Evolutionary conservation across 75 land plant genomes (phyloP), one percentile per base, ranked within the genome.

Genomic region (Pinus albicaulis): DNA sequence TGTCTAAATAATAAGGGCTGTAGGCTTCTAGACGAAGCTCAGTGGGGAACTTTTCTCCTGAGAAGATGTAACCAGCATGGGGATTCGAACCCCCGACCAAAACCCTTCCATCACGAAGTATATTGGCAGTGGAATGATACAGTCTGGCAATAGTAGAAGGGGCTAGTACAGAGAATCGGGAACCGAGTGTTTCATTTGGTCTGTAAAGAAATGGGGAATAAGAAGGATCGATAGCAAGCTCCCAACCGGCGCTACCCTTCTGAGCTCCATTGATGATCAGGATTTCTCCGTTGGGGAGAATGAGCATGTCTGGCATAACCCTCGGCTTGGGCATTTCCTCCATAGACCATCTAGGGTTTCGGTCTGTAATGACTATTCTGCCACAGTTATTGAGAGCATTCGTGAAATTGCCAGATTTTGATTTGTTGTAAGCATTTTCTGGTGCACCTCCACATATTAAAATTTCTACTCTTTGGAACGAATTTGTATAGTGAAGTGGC

Each of bases 291-390:
- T 74, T 86, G 5, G 96, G 96, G 0, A 93, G 82, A 34, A 87
- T 26, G 23, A 83, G 61, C 96, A 93, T 93, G 82, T 93, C 96
- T 11, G 86, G 85, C 96, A 92, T 93, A 71, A 89, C 88, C 48
- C 96, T 62, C 31, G 81, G 59, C 61, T 38, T 62, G 20, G 97
- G 92, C 97, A 92, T 94, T 14, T 70, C 78, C 77, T 87, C 87
- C 89, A 92, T 82, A 0, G 24, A 23, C 97, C 97, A 94, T 48
- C 53, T 48, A 48, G 53, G 53, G 12, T 48, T 48, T 48, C 53
- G 11, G 53, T 48, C 53, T 3, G 92, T 75, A 15, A 87, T 31
- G 69, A 19, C 55, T 60, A 95, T 41, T 57, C 92, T n/a, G 10
- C 94, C 98, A 57, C 96, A 93, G 14, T 80, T 84, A 4, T 38